Conservation (phyloP, 768 basidiomycete genomes). For the Xerocomellus chrysenteron region DNA sequence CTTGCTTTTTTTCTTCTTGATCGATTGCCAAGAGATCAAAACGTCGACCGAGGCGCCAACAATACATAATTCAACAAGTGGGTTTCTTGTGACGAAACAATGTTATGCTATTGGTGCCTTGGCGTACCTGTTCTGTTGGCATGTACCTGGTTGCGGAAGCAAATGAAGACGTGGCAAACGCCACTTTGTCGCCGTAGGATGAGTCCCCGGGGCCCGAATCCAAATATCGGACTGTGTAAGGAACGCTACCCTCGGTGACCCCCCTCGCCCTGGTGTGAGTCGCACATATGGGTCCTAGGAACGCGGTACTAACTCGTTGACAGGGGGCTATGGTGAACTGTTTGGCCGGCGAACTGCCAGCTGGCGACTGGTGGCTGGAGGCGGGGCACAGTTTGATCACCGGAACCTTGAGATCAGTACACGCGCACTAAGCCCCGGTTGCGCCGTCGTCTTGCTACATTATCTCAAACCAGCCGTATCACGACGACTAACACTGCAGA, state of each 20-base stretch:
- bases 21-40: background rate
- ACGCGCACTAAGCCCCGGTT: background rate
- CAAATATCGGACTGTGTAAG: too few species aligned
- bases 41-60: background rate
- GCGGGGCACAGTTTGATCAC: conserved; percentile 4
- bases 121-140: background rate
- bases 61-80: background rate
- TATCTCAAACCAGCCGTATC: conserved; percentile 1
- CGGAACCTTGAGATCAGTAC: background rate
- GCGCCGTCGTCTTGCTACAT: background rate
- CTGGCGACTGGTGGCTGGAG: too few species aligned
- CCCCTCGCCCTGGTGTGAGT: too few species aligned
- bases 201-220: too few species aligned
- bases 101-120: background rate
- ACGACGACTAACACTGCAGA: background rate
- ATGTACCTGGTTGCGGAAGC: conserved; percentile 1
- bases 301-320: background rate
- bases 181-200: background rate
- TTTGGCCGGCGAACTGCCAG: background rate
- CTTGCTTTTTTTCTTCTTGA: background rate
- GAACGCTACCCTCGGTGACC: too few species aligned
- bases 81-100: background rate
- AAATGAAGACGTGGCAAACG: background rate
- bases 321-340: background rate
- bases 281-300: background rate